Evolutionary conservation across 805 yeast species (phyloP).

Genomic region (Wickerhamiella shivajii): DNA sequence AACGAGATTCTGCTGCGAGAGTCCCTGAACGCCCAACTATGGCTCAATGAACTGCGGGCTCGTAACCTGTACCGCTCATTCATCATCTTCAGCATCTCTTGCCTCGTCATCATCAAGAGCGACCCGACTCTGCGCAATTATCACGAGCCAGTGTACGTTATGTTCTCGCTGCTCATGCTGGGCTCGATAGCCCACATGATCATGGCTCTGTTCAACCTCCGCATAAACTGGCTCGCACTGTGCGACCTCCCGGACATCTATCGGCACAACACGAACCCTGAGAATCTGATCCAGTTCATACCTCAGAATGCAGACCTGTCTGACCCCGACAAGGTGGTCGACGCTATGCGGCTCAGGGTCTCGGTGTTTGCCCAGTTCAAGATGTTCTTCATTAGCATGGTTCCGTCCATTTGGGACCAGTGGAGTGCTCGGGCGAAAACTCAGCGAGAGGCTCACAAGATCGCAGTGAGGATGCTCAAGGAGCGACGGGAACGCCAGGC

Average conservation of each 20-base stretch:
- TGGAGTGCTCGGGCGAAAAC: background rate
- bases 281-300: constrained; percentile 1
- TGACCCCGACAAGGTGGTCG: background rate
- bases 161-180: too few species aligned
- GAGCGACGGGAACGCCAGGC: too few species aligned
- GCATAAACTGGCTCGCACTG: background rate
- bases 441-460: background rate
- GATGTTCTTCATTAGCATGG: background rate
- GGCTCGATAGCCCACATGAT: too few species aligned
- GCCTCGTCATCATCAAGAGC: background rate
- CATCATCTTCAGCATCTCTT: background rate
- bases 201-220: background rate
- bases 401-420: constrained; percentile 3
- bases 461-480: constrained; percentile 1
- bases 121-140: too few species aligned
- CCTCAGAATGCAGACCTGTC: constrained; percentile 2
- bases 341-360: constrained; percentile 1
- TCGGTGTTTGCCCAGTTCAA: background rate
- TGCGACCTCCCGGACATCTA: constrained; percentile 2
- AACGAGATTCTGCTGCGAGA: background rate
- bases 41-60: too few species aligned
- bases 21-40: too few species aligned
- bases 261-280: background rate
- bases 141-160: too few species aligned
- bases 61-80: background rate